phyloP scores from a whole-genome alignment of 495 filamentous ascomycete genomes.

The Paragyromitra xinjiangensis region DNA sequence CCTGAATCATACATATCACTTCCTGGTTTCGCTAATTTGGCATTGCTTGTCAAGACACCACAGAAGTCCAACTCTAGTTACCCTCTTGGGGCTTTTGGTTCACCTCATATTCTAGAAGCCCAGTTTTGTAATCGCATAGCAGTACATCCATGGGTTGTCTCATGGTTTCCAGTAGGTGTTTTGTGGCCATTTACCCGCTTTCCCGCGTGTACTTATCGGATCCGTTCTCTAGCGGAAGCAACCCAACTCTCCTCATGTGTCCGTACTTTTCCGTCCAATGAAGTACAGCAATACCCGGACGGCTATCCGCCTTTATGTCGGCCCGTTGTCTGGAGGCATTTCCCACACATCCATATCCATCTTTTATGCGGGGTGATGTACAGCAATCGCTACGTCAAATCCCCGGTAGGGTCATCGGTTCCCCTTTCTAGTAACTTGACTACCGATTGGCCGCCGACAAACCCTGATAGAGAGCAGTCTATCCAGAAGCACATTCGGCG shows the following conservation, averaged over 20 bases:
- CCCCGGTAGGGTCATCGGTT: conserved; percentile 3
- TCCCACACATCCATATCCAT: conserved; percentile 35
- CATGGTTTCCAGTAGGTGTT: conserved; percentile 14
- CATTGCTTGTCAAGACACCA: background rate
- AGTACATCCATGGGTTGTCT: conserved; percentile 32
- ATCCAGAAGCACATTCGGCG: conserved; percentile 24
- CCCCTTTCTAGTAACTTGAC: conserved; percentile 20
- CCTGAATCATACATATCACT: conserved; percentile 6
- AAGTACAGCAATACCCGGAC: background rate
- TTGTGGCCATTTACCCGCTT: conserved; percentile 35
- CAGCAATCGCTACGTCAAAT: conserved; percentile 28
- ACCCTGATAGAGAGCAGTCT: conserved; percentile 20
- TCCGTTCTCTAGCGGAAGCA: conserved; percentile 23
- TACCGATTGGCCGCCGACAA: conserved; percentile 20
- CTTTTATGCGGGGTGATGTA: conserved; percentile 40
- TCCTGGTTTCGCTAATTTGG: background rate
- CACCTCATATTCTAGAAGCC: conserved; percentile 5
- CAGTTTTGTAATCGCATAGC: conserved; percentile 9
- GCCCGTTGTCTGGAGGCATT: conserved; percentile 26
- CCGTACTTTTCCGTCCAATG: conserved; percentile 21
- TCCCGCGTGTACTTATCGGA: conserved; percentile 45
- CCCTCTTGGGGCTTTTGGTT: background rate
- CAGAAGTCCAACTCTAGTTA: background rate
- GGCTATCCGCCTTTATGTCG: background rate
- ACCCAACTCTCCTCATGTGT: background rate